Conservation (phyloP, 106 monocot species). For the Allium cepa region DNA sequence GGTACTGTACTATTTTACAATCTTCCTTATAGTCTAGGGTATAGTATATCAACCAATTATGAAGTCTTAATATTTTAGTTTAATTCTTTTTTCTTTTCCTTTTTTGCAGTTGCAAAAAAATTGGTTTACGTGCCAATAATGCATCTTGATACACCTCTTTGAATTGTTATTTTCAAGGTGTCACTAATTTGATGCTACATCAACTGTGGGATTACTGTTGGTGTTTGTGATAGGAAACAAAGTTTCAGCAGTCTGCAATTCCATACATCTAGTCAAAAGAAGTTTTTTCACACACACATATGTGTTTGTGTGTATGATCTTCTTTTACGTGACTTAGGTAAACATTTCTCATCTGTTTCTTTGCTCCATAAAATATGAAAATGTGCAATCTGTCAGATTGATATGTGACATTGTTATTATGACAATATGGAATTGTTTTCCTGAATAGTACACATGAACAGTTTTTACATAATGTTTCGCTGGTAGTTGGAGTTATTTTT, state of each 20-base stretch:
- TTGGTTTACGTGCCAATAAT: neutral
- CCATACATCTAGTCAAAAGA: too few species aligned
- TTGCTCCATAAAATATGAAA: neutral
- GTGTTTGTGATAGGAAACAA: conserved; percentile 32
- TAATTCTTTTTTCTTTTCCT: neutral
- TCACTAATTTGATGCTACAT: conserved; percentile 76
- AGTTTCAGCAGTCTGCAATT: conserved; percentile 5
- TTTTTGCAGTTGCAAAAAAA: neutral
- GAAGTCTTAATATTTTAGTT: neutral
- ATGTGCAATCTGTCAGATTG: conserved; percentile 12
- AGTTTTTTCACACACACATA: too few species aligned
- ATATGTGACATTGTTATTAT: too few species aligned
- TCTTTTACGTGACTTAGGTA: too few species aligned
- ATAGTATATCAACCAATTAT: neutral
- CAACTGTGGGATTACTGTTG: conserved; percentile 19
- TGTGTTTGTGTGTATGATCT: too few species aligned
- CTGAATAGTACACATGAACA: too few species aligned
- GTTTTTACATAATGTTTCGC: too few species aligned
- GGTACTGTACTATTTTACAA: too few species aligned
- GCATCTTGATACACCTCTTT: conserved; percentile 91
- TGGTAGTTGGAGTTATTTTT: too few species aligned
- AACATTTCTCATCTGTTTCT: too few species aligned
- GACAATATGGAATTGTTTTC: too few species aligned
- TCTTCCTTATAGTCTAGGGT: neutral
- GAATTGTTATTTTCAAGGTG: conserved; percentile 51